phyloP scores from a whole-genome alignment of 2,329 filamentous ascomycete genomes.

The Claviceps spartinae region DNA sequence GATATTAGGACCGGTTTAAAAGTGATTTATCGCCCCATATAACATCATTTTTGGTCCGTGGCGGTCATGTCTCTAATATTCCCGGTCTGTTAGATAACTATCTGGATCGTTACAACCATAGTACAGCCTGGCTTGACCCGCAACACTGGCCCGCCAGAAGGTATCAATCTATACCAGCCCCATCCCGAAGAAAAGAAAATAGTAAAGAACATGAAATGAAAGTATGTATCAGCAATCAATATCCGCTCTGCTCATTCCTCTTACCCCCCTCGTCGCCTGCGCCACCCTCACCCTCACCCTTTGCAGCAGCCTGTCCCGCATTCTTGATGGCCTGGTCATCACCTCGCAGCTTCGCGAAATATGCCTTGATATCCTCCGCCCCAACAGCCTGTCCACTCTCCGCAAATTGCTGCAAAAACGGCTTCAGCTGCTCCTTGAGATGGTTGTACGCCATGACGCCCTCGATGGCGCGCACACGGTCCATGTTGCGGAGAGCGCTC shows the following conservation, averaged over 20 bases:
- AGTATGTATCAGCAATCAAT: slow-evolving; percentile 16
- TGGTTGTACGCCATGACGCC: slow-evolving; percentile 98
- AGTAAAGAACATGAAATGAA: not conserved
- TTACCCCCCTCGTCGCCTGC: slow-evolving; percentile 19
- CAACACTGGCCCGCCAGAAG: too few species aligned
- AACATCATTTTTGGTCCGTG: too few species aligned
- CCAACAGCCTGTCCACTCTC: slow-evolving; percentile 79
- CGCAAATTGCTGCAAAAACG: slow-evolving; percentile 86
- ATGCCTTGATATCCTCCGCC: slow-evolving; percentile 90
- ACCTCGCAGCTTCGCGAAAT: slow-evolving; percentile 87
- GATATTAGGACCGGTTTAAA: too few species aligned
- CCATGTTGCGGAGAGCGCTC: slow-evolving; percentile 79
- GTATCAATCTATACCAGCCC: too few species aligned
- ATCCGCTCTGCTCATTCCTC: slow-evolving; percentile 40
- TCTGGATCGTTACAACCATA: too few species aligned
- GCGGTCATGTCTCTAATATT: too few species aligned
- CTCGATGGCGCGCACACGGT: slow-evolving; percentile 85
- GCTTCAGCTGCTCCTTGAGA: slow-evolving; percentile 88
- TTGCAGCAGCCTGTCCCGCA: slow-evolving; percentile 39
- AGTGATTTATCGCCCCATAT: too few species aligned
- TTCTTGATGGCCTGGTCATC: slow-evolving; percentile 63
- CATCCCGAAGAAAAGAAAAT: too few species aligned
- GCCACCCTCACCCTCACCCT: slow-evolving; percentile 20
- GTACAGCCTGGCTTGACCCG: too few species aligned
- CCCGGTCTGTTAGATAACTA: too few species aligned